These are phyloP conservation scores for Wallacemonas sp. DNA, from an alignment of 208 protist genomes.

Conservation along the genomic window DNA sequence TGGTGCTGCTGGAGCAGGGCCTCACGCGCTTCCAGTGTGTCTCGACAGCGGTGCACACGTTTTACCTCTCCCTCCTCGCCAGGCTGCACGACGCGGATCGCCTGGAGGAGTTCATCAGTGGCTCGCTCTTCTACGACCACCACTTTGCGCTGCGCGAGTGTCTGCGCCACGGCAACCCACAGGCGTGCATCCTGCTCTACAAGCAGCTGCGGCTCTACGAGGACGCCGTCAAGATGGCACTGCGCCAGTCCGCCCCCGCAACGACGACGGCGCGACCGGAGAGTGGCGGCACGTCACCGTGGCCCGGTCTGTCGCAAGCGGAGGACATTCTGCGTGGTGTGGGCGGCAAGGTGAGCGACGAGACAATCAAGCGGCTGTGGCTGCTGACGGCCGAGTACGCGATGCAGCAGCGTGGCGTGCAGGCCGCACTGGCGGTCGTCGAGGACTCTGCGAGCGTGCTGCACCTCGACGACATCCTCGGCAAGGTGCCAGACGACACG, in stretches of 20 bases:
- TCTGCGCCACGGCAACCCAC: constrained; percentile 60
- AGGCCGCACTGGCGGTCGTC: constrained; percentile 75
- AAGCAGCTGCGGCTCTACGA: constrained; percentile 91
- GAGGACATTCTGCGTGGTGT: constrained; percentile 78
- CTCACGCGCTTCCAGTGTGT: constrained; percentile 80
- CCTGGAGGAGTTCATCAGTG: constrained; percentile 79
- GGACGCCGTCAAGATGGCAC: constrained; percentile 92
- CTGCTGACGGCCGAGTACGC: constrained; percentile 88
- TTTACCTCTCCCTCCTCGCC: constrained; percentile 92
- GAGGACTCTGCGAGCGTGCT: constrained; percentile 73
- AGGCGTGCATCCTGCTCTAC: constrained; percentile 92
- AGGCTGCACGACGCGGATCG: constrained; percentile 59
- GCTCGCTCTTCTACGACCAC: constrained; percentile 80
- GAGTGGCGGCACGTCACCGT: constrained; percentile 19
- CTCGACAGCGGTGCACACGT: constrained; percentile 94
- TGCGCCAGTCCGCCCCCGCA: constrained; percentile 34
- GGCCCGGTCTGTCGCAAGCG: constrained; percentile 62
- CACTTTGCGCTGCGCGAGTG: constrained; percentile 94
- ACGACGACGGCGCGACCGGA: background rate
- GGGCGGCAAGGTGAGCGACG: constrained; percentile 59
- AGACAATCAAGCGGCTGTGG: constrained; percentile 91
- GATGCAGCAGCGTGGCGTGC: constrained; percentile 69
- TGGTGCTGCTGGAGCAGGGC: constrained; percentile 91
- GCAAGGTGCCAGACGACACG: constrained; percentile 91
- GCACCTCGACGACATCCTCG: constrained; percentile 96